Evolutionary conservation across 345 rosid species (phyloP).

Genomic region (Hibiscus syriacus): DNA sequence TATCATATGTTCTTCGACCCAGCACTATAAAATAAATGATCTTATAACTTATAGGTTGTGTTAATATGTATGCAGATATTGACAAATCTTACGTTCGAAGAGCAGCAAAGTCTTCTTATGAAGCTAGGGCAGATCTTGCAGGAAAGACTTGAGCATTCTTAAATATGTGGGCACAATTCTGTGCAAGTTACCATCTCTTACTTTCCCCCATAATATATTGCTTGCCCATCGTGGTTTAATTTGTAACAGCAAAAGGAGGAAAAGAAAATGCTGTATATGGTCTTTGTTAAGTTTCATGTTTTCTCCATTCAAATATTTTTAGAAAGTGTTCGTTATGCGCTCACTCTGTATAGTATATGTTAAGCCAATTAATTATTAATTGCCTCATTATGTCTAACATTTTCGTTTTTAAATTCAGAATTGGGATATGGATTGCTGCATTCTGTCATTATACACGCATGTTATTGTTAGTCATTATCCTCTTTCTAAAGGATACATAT

Average conservation of each 20-base stretch:
- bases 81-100: slow-evolving; percentile 63
- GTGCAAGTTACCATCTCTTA: too few relatives aligned
- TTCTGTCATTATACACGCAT: too few relatives aligned
- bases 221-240: not conserved
- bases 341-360: slow-evolving; percentile 18
- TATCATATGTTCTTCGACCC: not conserved
- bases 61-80: slow-evolving; percentile 38
- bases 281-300: not conserved
- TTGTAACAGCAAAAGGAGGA: not conserved
- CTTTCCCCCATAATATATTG: too few relatives aligned
- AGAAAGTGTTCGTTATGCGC: slow-evolving; percentile 13
- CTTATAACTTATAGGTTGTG: too few relatives aligned
- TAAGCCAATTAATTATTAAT: slow-evolving; percentile 3
- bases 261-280: not conserved
- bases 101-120: slow-evolving; percentile 54
- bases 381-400: not conserved
- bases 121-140: slow-evolving; percentile 66
- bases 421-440: not conserved
- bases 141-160: slow-evolving; percentile 33
- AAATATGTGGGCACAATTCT: slow-evolving; percentile 3
- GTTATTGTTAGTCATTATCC: too few relatives aligned
- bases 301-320: slow-evolving; percentile 15
- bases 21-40: not conserved
- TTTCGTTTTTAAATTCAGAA: not conserved
- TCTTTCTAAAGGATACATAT: too few relatives aligned